Percentiles rank a stretch among this genome's conserved stretches.
Conservation (phyloP, 495 filamentous ascomycete genomes). For the Terfezia claveryi region DNA sequence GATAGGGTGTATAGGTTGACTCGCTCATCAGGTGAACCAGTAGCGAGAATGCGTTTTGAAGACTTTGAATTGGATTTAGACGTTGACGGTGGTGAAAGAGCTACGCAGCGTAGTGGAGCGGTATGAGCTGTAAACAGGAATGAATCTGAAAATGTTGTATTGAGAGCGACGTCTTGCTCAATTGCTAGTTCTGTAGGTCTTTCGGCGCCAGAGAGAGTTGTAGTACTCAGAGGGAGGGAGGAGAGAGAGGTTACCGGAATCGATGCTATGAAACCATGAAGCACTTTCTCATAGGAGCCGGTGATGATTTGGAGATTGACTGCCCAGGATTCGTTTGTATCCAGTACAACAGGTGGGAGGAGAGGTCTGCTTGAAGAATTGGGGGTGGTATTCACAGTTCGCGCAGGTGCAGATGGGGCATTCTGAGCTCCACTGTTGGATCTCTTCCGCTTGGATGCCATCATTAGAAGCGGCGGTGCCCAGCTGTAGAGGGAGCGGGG, state of each 20-base stretch:
- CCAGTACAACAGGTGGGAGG: background rate
- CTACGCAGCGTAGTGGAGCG: constrained; percentile 73
- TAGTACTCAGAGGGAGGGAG: constrained; percentile 7
- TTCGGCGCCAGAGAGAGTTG: constrained; percentile 8
- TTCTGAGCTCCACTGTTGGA: no score
- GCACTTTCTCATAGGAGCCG: constrained; percentile 81
- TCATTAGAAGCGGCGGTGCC: no score
- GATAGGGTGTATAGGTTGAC: constrained; percentile 89
- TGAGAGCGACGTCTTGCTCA: constrained; percentile 24
- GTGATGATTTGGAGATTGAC: constrained; percentile 67
- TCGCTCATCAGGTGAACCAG: constrained; percentile 72
- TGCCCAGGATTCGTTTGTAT: constrained; percentile 11
- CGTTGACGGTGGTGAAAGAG: constrained; percentile 56
- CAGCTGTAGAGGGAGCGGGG: no score
- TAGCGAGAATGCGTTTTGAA: constrained; percentile 67
- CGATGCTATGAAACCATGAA: constrained; percentile 73
- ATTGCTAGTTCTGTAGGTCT: constrained; percentile 3
- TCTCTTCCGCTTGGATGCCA: no score
- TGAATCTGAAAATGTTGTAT: constrained; percentile 50
- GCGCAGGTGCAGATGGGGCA: no score
- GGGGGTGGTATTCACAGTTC: no score
- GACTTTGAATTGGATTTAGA: constrained; percentile 21
- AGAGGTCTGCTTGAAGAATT: background rate
- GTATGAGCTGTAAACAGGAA: constrained; percentile 91
- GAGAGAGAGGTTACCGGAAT: constrained; percentile 25